Percentiles rank a stretch among this genome's conserved stretches.
Conservation (phyloP, 2,329 filamentous ascomycete genomes). For the Furcasterigmium sp. region DNA sequence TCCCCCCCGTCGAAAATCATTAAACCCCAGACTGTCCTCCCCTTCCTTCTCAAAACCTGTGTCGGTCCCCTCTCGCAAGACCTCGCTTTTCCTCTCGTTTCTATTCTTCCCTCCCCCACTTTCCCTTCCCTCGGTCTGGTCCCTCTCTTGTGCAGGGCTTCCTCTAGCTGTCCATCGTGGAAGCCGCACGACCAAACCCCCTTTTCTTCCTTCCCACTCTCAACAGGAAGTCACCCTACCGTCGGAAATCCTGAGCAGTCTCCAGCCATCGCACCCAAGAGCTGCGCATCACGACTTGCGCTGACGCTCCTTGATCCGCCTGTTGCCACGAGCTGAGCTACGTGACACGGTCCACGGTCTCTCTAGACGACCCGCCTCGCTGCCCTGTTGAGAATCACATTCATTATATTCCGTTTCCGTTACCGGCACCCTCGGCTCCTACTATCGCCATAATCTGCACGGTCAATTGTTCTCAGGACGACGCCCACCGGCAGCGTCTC, state of each 20-base stretch:
- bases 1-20: constrained; percentile 27
- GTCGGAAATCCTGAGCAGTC: no score
- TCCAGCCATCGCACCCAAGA: no score
- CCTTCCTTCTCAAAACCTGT: constrained; percentile 30
- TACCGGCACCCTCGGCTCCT: background rate
- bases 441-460: constrained; percentile 3
- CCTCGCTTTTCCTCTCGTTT: constrained; percentile 30
- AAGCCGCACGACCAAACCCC: constrained; percentile 18
- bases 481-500: background rate
- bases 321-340: constrained; percentile 4
- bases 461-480: background rate
- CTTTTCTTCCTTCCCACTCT: constrained; percentile 19
- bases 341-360: background rate
- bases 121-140: constrained; percentile 14
- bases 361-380: background rate
- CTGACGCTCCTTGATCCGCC: background rate
- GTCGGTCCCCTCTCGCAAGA: constrained; percentile 33
- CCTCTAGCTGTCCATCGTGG: constrained; percentile 12
- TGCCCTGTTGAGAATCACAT: constrained; percentile 6
- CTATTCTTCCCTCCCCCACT: constrained; percentile 21
- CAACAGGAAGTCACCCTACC: constrained; percentile 18
- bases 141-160: constrained; percentile 22
- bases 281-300: background rate
- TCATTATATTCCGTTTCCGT: constrained; percentile 16
- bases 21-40: constrained; percentile 33